Evolutionary conservation across 164 flowering plant genomes (phyloP).

Genomic region (Umbilicus rupestris): DNA sequence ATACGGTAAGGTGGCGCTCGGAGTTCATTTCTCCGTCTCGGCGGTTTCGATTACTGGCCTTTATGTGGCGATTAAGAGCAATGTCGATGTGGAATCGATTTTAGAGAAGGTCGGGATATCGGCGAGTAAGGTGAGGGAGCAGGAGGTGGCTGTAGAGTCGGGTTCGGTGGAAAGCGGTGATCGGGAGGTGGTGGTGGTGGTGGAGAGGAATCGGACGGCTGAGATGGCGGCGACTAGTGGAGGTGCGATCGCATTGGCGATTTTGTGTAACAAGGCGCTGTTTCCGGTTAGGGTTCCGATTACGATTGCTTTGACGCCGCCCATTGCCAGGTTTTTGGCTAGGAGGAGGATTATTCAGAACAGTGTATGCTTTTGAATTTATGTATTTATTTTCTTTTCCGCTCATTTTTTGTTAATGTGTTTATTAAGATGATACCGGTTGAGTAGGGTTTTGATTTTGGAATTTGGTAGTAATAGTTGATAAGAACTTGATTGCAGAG

Average conservation of each 20-base stretch:
- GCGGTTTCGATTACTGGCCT: conserved; percentile 69
- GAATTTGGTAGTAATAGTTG: too few relatives aligned
- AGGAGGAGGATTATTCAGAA: conserved; percentile 39
- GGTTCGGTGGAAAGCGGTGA: not conserved
- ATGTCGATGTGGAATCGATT: conserved; percentile 77
- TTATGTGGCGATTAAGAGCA: conserved; percentile 76
- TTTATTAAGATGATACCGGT: not conserved
- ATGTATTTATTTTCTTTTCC: not conserved
- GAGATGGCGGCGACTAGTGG: conserved; percentile 70
- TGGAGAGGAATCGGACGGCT: conserved; percentile 50
- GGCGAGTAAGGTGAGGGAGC: conserved; percentile 5
- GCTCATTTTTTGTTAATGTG: not conserved
- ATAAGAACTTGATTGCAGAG: too few relatives aligned
- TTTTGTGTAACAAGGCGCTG: conserved; percentile 76
- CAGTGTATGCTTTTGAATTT: conserved; percentile 26
- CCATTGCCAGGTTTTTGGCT: conserved; percentile 67
- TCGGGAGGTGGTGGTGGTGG: conserved; percentile 6
- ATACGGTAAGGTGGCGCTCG: conserved; percentile 85
- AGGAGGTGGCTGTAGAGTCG: not conserved
- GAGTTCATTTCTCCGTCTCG: conserved; percentile 75
- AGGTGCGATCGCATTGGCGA: conserved; percentile 76
- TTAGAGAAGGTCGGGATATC: conserved; percentile 32
- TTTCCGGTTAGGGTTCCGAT: conserved; percentile 85
- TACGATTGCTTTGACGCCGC: conserved; percentile 81
- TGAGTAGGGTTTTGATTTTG: too few relatives aligned